A percentile compares a stretch with the other conserved stretches of the same genome.
These are phyloP conservation scores for Poa pratensis DNA, from an alignment of 176 grass and related monocot species.

Conservation along the genomic window DNA sequence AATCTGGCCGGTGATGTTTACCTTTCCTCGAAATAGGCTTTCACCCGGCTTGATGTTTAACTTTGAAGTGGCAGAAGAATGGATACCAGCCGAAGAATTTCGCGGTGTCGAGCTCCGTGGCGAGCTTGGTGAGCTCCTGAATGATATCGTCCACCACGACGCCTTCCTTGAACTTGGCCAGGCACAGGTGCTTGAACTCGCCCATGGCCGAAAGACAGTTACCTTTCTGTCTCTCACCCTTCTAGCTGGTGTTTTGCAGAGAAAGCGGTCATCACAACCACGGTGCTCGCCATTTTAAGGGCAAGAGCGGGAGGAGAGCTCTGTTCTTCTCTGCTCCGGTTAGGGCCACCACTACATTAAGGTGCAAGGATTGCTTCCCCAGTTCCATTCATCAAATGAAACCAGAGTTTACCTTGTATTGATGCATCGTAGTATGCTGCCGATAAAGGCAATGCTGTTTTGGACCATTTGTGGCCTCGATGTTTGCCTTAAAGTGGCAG, in stretches of 20 bases:
- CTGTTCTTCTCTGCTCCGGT: constrained; percentile 21
- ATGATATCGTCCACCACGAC: constrained; percentile 50
- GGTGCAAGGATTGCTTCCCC: too few species aligned
- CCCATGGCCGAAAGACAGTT: constrained; percentile 39
- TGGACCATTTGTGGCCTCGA: too few species aligned
- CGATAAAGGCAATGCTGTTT: too few species aligned
- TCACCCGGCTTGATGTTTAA: too few species aligned
- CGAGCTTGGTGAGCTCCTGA: constrained; percentile 51
- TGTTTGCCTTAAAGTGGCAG: too few species aligned
- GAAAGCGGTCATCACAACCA: constrained; percentile 25
- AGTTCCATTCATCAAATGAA: too few species aligned
- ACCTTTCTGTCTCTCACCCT: background rate
- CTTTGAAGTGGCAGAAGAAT: too few species aligned
- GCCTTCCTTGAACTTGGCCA: constrained; percentile 64
- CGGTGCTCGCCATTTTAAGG: constrained; percentile 38
- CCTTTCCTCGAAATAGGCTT: too few species aligned
- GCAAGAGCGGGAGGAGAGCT: background rate
- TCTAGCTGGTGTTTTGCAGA: background rate
- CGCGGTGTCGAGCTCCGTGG: constrained; percentile 47
- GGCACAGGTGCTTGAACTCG: constrained; percentile 63
- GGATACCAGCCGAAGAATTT: constrained; percentile 75
- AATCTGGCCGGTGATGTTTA: too few species aligned
- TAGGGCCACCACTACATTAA: constrained; percentile 27
- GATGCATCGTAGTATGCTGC: too few species aligned
- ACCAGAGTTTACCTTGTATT: too few species aligned